Evolutionary conservation across 1,139 yeast species (phyloP).

Genomic region (Diutina siamensis): DNA sequence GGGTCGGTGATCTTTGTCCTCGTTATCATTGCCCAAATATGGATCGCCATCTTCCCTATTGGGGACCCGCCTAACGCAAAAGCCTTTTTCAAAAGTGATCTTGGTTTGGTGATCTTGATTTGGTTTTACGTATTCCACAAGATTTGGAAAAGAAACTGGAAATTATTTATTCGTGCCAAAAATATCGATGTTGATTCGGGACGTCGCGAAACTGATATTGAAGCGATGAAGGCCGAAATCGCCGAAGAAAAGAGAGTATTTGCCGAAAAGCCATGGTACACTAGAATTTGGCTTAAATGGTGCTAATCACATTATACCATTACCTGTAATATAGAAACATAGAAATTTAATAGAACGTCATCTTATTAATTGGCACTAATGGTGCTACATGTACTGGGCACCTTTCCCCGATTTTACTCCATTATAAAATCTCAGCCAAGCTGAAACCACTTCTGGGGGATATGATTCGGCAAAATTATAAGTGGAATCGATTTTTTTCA

Average conservation of each 20-base stretch:
- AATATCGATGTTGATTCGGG: constrained; percentile 61
- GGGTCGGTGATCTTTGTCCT: constrained; percentile 51
- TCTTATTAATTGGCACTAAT: not conserved
- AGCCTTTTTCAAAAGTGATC: constrained; percentile 48
- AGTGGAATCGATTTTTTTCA: not conserved
- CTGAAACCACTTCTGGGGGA: not conserved
- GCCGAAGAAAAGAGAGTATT: not conserved
- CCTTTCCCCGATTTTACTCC: not conserved
- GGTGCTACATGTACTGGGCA: not conserved
- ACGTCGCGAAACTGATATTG: constrained; percentile 57
- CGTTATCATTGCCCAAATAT: constrained; percentile 69
- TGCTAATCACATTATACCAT: not conserved
- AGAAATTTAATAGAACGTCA: no score
- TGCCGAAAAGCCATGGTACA: constrained; percentile 1
- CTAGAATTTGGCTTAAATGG: not conserved
- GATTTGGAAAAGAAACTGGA: constrained; percentile 35
- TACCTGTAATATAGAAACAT: not conserved
- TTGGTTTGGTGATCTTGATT: constrained; percentile 51
- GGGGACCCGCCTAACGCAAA: constrained; percentile 45
- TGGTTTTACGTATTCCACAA: constrained; percentile 48
- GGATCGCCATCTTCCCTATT: constrained; percentile 64
- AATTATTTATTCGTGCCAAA: constrained; percentile 28
- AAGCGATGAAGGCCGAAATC: constrained; percentile 38
- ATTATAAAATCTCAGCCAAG: not conserved
- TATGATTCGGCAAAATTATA: not conserved